phyloP scores from a whole-genome alignment of 2,329 filamentous ascomycete genomes.

The Fusarium sp. region DNA sequence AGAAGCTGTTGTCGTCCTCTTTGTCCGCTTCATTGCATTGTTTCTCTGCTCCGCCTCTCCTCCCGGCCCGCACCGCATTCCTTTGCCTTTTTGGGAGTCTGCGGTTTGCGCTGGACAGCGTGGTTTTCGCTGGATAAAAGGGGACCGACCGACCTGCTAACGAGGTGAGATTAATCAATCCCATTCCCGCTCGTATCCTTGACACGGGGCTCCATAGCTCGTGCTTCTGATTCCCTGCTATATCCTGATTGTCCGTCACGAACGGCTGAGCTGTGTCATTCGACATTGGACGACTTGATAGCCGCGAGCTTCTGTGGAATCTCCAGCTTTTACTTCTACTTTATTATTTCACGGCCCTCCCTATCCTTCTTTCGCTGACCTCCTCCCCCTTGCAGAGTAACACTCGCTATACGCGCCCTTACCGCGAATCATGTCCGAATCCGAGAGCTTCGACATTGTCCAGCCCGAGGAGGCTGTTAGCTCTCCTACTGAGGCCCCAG shows the following conservation, averaged over 20 bases:
- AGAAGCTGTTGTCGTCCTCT: slow-evolving; percentile 31
- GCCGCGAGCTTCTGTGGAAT: slow-evolving; percentile 18
- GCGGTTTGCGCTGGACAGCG: slow-evolving; percentile 28
- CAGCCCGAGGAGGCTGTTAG: slow-evolving; percentile 60
- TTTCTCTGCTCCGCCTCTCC: slow-evolving; percentile 30
- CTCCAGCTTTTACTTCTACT: slow-evolving; percentile 12
- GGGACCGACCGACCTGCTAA: slow-evolving; percentile 21
- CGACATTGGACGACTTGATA: slow-evolving; percentile 15
- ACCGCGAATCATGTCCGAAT: slow-evolving; percentile 61
- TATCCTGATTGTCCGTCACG: slow-evolving; percentile 19
- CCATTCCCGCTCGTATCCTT: slow-evolving; percentile 31
- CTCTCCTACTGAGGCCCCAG: slow-evolving; percentile 50
- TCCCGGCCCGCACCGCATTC: slow-evolving; percentile 11
- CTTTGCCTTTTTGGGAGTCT: slow-evolving; percentile 10
- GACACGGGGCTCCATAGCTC: slow-evolving; percentile 17
- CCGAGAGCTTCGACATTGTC: slow-evolving; percentile 62
- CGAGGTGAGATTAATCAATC: slow-evolving; percentile 41
- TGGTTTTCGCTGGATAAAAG: slow-evolving; percentile 41
- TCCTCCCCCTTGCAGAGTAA: slow-evolving; percentile 17
- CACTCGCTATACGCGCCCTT: slow-evolving; percentile 31
- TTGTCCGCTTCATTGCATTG: slow-evolving; percentile 33
- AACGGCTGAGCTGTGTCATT: slow-evolving; percentile 29
- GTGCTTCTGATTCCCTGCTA: slow-evolving; percentile 12
- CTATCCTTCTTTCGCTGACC: slow-evolving; percentile 15
- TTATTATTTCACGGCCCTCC: background rate